phyloP scores from a whole-genome alignment of 2,329 filamentous ascomycete genomes.

The Pseudocercospora fijiensis region DNA sequence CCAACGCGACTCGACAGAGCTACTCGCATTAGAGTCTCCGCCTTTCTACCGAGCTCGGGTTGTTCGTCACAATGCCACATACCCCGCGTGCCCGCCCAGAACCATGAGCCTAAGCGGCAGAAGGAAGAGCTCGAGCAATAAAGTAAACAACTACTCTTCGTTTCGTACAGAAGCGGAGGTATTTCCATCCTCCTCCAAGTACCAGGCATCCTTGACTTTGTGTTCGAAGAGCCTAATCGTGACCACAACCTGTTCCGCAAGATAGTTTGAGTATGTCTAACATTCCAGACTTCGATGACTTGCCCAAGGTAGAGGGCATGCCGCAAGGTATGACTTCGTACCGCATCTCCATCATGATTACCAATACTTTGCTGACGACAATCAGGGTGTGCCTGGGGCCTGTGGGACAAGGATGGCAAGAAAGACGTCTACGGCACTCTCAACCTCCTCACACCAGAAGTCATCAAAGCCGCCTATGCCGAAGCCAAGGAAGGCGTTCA shows the following conservation, averaged over 20 bases:
- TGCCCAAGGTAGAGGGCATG: slow-evolving; percentile 44
- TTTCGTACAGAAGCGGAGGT: background rate
- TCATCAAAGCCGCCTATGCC: slow-evolving; percentile 43
- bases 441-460: slow-evolving; percentile 48
- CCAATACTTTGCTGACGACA: slow-evolving; percentile 11
- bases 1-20: background rate
- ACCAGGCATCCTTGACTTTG: background rate
- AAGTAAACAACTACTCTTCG: background rate
- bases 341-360: background rate
- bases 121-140: background rate
- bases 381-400: slow-evolving; percentile 43
- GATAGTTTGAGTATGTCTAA: no score
- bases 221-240: background rate
- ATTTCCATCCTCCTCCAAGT: background rate
- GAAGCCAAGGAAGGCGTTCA: slow-evolving; percentile 46
- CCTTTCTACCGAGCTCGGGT: slow-evolving; percentile 3
- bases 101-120: background rate
- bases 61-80: background rate
- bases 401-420: slow-evolving; percentile 47
- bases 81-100: background rate
- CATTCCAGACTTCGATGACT: slow-evolving; percentile 43
- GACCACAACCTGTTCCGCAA: background rate
- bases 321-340: slow-evolving; percentile 38
- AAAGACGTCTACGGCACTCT: slow-evolving; percentile 48
- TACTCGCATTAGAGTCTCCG: background rate